phyloP scores from a whole-genome alignment of 208 protist genomes.

The Jaenimonas drosophilae region DNA sequence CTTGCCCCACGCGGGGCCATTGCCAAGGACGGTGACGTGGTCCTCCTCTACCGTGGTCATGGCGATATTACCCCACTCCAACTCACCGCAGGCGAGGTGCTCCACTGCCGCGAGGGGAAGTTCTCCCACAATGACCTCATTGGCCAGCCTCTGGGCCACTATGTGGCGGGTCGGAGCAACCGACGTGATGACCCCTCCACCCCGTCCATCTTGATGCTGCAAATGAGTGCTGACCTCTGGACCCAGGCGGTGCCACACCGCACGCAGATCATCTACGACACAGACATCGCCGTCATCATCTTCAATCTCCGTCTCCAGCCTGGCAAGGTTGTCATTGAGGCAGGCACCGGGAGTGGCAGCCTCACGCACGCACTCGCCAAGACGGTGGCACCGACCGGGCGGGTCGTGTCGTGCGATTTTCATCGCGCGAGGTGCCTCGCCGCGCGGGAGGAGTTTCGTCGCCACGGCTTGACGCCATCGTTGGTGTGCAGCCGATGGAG shows the following conservation, averaged over 20 bases:
- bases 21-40: constrained; percentile 64
- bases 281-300: constrained; percentile 84
- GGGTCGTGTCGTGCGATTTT: constrained; percentile 85
- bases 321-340: constrained; percentile 73
- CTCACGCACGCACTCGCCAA: constrained; percentile 80
- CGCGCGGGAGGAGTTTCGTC: constrained; percentile 66
- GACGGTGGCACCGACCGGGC: constrained; percentile 68
- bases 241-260: constrained; percentile 83
- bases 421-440: constrained; percentile 74
- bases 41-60: constrained; percentile 63
- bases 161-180: constrained; percentile 56
- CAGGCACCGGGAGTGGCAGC: constrained; percentile 85
- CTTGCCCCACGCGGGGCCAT: constrained; percentile 28
- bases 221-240: constrained; percentile 84
- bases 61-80: constrained; percentile 51
- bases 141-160: constrained; percentile 39
- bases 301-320: constrained; percentile 64
- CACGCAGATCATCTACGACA: constrained; percentile 90
- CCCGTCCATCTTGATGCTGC: constrained; percentile 51
- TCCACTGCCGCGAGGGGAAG: constrained; percentile 78
- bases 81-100: constrained; percentile 36
- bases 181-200: constrained; percentile 32
- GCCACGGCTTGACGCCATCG: constrained; percentile 35
- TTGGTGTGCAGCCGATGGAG: constrained; percentile 73
- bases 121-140: constrained; percentile 83